These are phyloP conservation scores for Claviceps sp. DNA, from an alignment of 2,329 filamentous ascomycete genomes.

Conservation along the genomic window DNA sequence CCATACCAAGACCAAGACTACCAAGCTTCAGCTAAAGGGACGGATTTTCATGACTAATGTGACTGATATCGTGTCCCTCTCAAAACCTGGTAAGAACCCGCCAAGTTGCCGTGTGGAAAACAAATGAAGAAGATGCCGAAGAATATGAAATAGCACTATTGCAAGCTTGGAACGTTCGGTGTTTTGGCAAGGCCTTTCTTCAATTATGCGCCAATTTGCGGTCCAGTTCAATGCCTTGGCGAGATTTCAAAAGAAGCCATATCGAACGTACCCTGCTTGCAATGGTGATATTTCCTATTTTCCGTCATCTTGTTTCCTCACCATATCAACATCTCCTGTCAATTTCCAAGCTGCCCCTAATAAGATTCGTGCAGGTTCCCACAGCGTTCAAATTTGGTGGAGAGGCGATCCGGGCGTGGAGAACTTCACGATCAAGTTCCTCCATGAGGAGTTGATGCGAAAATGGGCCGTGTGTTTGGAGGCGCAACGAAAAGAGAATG, in stretches of 20 bases:
- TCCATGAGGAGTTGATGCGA: constrained; percentile 81
- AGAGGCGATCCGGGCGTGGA: constrained; percentile 92
- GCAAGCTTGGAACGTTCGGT: no score
- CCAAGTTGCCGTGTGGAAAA: no score
- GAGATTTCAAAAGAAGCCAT: no score
- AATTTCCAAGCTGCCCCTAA: constrained; percentile 10
- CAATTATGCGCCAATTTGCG: no score
- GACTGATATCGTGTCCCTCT: constrained; percentile 78
- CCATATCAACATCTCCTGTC: no score
- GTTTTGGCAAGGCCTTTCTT: no score
- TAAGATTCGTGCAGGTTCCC: constrained; percentile 50
- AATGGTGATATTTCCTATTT: constrained; percentile 43
- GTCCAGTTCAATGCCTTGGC: no score
- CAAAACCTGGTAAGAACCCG: constrained; percentile 60
- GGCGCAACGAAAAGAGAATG: constrained; percentile 53
- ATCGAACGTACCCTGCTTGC: no score
- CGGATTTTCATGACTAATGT: constrained; percentile 99
- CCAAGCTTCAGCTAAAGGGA: constrained; percentile 86
- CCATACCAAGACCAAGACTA: constrained; percentile 55
- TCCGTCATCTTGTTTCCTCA: constrained; percentile 11
- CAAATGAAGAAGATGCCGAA: no score
- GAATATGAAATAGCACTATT: no score
- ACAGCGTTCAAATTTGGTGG: constrained; percentile 97
- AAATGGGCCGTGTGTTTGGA: constrained; percentile 81
- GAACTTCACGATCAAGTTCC: constrained; percentile 89